Conservation (phyloP, 805 yeast genomes). For the Saturnispora sanitii region DNA sequence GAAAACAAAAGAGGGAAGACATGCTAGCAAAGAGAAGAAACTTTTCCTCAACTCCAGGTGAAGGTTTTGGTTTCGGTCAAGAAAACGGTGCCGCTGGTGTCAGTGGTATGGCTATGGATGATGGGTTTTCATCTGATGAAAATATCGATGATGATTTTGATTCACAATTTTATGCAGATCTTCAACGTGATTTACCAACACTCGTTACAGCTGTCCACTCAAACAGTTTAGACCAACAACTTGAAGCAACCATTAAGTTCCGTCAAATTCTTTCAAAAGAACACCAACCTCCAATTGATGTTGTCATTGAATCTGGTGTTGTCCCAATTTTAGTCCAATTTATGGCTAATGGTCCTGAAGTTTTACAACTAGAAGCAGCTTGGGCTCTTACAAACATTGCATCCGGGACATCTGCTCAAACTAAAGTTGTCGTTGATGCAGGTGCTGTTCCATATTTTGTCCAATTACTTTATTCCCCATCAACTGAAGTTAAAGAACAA, state of each 20-base stretch:
- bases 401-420: constrained; percentile 84
- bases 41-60: constrained; percentile 33
- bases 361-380: constrained; percentile 94
- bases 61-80: too few relatives aligned
- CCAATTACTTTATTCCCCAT: constrained; percentile 64
- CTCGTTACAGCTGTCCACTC: constrained; percentile 78
- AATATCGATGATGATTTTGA: constrained; percentile 31
- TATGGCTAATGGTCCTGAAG: constrained; percentile 71
- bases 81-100: too few relatives aligned
- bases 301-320: constrained; percentile 87
- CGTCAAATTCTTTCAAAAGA: constrained; percentile 91
- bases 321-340: constrained; percentile 85
- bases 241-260: constrained; percentile 84
- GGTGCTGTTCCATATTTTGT: constrained; percentile 93
- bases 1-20: constrained; percentile 96
- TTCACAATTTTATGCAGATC: constrained; percentile 33
- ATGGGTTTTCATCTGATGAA: neutral
- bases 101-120: constrained; percentile 6
- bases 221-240: constrained; percentile 64
- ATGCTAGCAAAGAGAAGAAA: constrained; percentile 89
- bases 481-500: constrained; percentile 91
- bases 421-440: constrained; percentile 80
- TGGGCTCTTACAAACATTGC: constrained; percentile 99
- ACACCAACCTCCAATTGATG: constrained; percentile 90
- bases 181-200: constrained; percentile 64